These are phyloP conservation scores for Plasmopara halstedii DNA, from an alignment of 352 stramenopile genomes.

Conservation along the genomic window DNA sequence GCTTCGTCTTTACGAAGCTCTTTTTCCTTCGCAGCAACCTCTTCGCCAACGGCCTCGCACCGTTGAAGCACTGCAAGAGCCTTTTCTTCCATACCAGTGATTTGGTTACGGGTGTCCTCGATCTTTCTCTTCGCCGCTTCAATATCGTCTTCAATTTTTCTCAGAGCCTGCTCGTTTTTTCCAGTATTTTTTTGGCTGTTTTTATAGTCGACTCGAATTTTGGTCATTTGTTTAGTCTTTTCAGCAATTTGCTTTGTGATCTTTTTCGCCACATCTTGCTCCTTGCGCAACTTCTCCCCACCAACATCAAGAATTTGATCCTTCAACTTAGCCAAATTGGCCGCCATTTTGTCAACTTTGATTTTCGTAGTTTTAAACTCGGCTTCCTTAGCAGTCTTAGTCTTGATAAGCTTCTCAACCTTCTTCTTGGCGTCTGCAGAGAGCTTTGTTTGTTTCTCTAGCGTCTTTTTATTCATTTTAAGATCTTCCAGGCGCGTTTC, in stretches of 20 bases:
- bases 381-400: slow-evolving; percentile 83
- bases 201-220: slow-evolving; percentile 81
- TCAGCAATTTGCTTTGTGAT: slow-evolving; percentile 80
- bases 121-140: slow-evolving; percentile 63
- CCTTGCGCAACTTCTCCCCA: slow-evolving; percentile 90
- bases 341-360: slow-evolving; percentile 62
- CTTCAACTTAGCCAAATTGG: slow-evolving; percentile 87
- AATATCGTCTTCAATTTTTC: slow-evolving; percentile 72
- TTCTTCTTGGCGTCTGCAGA: slow-evolving; percentile 84
- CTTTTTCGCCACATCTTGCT: slow-evolving; percentile 83
- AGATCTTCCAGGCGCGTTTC: slow-evolving; percentile 62
- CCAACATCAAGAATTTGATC: slow-evolving; percentile 94
- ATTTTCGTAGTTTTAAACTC: slow-evolving; percentile 72
- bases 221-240: slow-evolving; percentile 86
- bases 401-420: slow-evolving; percentile 73
- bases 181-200: slow-evolving; percentile 73
- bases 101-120: slow-evolving; percentile 81
- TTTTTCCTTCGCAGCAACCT: slow-evolving; percentile 83
- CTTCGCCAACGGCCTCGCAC: slow-evolving; percentile 87
- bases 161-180: slow-evolving; percentile 55
- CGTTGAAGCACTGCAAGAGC: slow-evolving; percentile 87
- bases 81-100: slow-evolving; percentile 89
- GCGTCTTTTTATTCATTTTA: slow-evolving; percentile 41
- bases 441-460: slow-evolving; percentile 86
- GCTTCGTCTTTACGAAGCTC: slow-evolving; percentile 65